Conservation (phyloP, 2,329 filamentous ascomycete genomes). For the Colletotrichum sp. region DNA sequence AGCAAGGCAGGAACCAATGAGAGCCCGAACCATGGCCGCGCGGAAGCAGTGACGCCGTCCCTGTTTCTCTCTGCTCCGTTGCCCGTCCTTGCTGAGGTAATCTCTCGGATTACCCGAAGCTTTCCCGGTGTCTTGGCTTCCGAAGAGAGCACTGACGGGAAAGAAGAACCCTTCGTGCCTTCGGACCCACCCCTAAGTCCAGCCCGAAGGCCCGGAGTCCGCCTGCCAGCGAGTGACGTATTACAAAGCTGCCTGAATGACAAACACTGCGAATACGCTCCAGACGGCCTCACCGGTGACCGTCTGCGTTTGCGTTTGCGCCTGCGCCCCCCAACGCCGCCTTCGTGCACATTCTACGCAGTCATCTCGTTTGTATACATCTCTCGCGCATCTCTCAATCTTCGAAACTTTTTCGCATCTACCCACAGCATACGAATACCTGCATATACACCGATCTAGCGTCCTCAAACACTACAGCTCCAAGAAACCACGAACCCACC, state of each 20-base stretch:
- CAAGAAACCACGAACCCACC: not conserved
- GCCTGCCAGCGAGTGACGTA: conserved; percentile 31
- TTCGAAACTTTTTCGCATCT: not conserved
- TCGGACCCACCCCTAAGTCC: not conserved
- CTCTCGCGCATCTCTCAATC: not conserved
- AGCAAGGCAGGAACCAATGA: not conserved
- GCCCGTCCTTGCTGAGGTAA: conserved; percentile 1
- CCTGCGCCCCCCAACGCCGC: not conserved
- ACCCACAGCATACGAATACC: conserved; percentile 22
- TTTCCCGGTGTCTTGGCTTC: not conserved
- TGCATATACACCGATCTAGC: not conserved
- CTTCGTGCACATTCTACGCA: conserved; percentile 8
- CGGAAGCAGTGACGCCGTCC: not conserved
- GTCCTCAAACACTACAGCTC: not conserved
- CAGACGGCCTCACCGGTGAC: conserved; percentile 23
- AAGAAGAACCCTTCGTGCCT: not conserved
- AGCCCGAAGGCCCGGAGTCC: not conserved
- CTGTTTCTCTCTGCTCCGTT: not conserved
- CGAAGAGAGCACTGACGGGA: not conserved
- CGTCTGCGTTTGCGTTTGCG: conserved; percentile 4
- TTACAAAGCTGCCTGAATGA: conserved; percentile 45
- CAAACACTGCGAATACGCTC: conserved; percentile 23
- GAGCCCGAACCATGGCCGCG: not conserved
- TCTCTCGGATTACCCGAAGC: not conserved
- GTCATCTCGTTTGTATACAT: not conserved